A percentile compares a stretch with the other conserved stretches of the same genome.
These are phyloP conservation scores for Truncatella angustata DNA, from an alignment of 2,329 filamentous ascomycete genomes.

Conservation along the genomic window DNA sequence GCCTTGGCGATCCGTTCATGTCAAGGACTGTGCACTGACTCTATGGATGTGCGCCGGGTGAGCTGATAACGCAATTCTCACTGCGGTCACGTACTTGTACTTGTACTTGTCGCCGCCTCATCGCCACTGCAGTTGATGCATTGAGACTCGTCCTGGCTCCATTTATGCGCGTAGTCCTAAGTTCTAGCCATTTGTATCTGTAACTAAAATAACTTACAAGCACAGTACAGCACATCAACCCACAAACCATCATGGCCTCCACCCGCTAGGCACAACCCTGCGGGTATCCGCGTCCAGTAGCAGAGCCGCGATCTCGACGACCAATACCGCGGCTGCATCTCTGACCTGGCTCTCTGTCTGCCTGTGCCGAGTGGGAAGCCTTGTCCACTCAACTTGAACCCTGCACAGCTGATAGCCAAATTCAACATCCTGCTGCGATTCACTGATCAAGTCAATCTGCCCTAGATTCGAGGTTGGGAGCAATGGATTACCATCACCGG, in stretches of 20 bases:
- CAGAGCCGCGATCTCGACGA: slow-evolving; percentile 12
- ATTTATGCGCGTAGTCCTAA: neutral
- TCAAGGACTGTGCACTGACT: neutral
- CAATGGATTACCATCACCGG: slow-evolving; percentile 35
- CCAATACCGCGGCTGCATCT: slow-evolving; percentile 2
- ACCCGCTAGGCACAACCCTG: slow-evolving; percentile 10
- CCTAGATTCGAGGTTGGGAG: slow-evolving; percentile 17
- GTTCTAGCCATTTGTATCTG: neutral
- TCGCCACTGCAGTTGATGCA: neutral
- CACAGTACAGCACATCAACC: neutral
- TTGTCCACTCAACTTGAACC: neutral
- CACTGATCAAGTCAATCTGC: neutral
- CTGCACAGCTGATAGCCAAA: neutral
- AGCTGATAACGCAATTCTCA: slow-evolving; percentile 4
- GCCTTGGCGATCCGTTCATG: neutral
- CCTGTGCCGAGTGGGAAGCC: slow-evolving; percentile 6
- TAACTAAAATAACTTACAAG: neutral
- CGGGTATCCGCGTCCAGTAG: slow-evolving; percentile 11
- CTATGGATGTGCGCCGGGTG: neutral
- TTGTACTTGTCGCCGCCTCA: neutral
- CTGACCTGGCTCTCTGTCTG: slow-evolving; percentile 6
- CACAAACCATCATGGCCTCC: slow-evolving; percentile 11
- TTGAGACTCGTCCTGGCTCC: neutral
- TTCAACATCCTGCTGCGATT: neutral
- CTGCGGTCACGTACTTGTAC: no score